Base-by-base conservation (phyloP, 805 yeast genomes). In the Candida peoriensis region DNA sequence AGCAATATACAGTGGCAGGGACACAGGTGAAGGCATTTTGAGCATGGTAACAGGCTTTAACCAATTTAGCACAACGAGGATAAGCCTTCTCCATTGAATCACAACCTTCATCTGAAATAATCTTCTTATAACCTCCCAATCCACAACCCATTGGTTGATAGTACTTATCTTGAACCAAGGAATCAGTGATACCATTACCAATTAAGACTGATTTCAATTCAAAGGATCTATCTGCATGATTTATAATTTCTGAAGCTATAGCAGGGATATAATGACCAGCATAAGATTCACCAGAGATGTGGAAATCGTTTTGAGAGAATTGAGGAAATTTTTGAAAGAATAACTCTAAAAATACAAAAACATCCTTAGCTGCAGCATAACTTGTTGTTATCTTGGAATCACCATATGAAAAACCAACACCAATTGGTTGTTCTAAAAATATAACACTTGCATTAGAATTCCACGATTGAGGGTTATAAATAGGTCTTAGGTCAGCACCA, bases 101-200 rank as follows among this genome's bases (percentile, higher is more conserved):
- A 64, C 96, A 86, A 42, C 75, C 76, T 35, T 73, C 77, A n/a
- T 77, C 78, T 13, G 73, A 64, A 44, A 87, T 66, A 3, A 87
- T 87, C 13, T 89, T 66, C 14, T 80, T 80, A 51, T 78, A 78
- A 6, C 96, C 96, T 45, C 96, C 95, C 46, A 72, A 57, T 35
- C 95, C 93, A 61, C 97, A 90, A 4, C 95, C 95, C 97, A 90
- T 89, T 44, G 94, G 95, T 58, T 81, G 76, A 55, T 86, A 88
- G 59, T 78, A 78, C 39, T 73, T 72, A 53, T 81, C 79, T 67
- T 88, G 96, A 29, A 74, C 70, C 39, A 81, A 65, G 4, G 95
- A 82, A 58, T 87, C 95, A 23, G 95, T 86, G 47, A 89, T 74
- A 34, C 97, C 97, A 57, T 89, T 89, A 43, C 97, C 97, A 52